These are phyloP conservation scores for Polyporus arcularius DNA, from an alignment of 768 basidiomycete genomes.

Conservation along the genomic window DNA sequence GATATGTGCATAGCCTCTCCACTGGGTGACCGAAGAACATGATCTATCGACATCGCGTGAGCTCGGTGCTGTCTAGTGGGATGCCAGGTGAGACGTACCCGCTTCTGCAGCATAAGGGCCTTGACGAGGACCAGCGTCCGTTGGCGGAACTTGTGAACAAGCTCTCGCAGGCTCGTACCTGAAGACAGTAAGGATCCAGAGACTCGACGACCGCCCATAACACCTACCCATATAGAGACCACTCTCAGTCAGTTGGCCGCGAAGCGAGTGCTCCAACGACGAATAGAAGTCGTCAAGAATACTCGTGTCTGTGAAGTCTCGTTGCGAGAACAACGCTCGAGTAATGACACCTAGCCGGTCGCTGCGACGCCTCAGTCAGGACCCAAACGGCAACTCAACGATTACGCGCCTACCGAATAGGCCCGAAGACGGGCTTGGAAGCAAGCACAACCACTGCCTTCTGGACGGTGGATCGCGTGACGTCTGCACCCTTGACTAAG, in stretches of 20 bases:
- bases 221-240: slow-evolving; percentile 90
- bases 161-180: slow-evolving; percentile 84
- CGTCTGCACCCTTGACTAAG: slow-evolving; percentile 76
- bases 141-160: slow-evolving; percentile 92
- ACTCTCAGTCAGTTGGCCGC: slow-evolving; percentile 85
- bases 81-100: slow-evolving; percentile 49
- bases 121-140: slow-evolving; percentile 93
- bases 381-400: background rate
- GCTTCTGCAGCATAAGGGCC: slow-evolving; percentile 89
- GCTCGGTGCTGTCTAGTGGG: background rate
- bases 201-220: background rate
- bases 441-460: slow-evolving; percentile 97
- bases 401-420: slow-evolving; percentile 63
- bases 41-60: slow-evolving; percentile 52
- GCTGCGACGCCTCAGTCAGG: slow-evolving; percentile 36
- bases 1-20: slow-evolving; percentile 93
- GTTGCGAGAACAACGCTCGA: slow-evolving; percentile 65
- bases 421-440: slow-evolving; percentile 88
- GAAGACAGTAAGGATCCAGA: background rate
- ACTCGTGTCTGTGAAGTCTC: slow-evolving; percentile 84
- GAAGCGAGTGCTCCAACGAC: slow-evolving; percentile 74
- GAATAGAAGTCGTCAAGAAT: slow-evolving; percentile 88
- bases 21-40: slow-evolving; percentile 98
- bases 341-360: slow-evolving; percentile 96
- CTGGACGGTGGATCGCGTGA: slow-evolving; percentile 95